A percentile compares a stretch with the other conserved stretches of the same genome.
Conservation (phyloP, 805 yeast genomes). For the Alloascoidea hylecoeti region DNA sequence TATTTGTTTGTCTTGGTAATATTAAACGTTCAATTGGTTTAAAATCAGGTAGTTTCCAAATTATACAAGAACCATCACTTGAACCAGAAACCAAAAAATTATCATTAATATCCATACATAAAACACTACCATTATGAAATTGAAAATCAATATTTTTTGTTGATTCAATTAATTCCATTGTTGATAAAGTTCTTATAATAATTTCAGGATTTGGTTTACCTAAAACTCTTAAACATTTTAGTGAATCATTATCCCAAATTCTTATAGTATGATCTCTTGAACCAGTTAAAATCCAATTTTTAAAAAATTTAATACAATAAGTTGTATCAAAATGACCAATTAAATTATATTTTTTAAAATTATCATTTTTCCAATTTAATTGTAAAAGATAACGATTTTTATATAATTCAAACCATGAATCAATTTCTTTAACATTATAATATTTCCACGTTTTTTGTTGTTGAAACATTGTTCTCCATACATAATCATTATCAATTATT, state of each 20-base stretch:
- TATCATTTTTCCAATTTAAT: not conserved
- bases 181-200: not conserved
- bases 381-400: not conserved
- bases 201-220: slow-evolving; percentile 4
- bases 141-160: slow-evolving; percentile 2
- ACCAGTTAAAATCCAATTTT: slow-evolving; percentile 53
- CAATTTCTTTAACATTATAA: not conserved
- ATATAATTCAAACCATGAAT: not conserved
- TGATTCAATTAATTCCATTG: not conserved
- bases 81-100: slow-evolving; percentile 18
- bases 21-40: slow-evolving; percentile 11
- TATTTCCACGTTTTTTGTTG: not conserved
- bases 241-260: slow-evolving; percentile 17
- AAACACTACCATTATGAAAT: slow-evolving; percentile 17
- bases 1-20: not conserved
- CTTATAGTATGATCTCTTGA: slow-evolving; percentile 28
- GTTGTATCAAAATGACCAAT: not conserved
- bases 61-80: slow-evolving; percentile 15
- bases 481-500: not conserved
- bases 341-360: not conserved
- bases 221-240: slow-evolving; percentile 8
- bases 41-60: slow-evolving; percentile 15
- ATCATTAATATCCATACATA: slow-evolving; percentile 15
- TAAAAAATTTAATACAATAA: not conserved
- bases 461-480: not conserved